Evolutionary conservation across 768 basidiomycete species (phyloP).

Genomic region (Lactarius sp.): DNA sequence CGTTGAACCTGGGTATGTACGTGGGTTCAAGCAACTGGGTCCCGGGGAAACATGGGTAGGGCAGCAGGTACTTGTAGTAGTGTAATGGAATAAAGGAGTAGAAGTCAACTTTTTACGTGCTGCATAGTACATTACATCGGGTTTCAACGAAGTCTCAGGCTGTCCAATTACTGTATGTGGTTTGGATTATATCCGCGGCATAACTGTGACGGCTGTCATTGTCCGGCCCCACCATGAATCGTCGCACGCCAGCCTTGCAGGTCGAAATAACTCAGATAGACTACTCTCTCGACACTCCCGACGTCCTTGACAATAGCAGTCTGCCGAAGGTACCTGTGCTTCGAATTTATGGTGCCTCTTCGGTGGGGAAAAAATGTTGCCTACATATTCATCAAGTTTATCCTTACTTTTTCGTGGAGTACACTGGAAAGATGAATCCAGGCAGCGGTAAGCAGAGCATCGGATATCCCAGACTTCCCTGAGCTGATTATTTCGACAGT

Average conservation of each 20-base stretch:
- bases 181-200: background rate
- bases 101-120: background rate
- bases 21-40: conserved; percentile 59
- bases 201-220: background rate
- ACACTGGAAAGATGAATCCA: conserved; percentile 59
- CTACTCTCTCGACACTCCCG: conserved; percentile 52
- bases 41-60: conserved; percentile 73
- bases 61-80: conserved; percentile 58
- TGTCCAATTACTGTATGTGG: background rate
- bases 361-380: conserved; percentile 71
- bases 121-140: background rate
- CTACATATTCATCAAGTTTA: conserved; percentile 91
- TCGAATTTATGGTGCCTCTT: conserved; percentile 82
- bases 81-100: conserved; percentile 15
- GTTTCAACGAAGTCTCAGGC: background rate
- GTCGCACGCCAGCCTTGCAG: conserved; percentile 30
- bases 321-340: conserved; percentile 73
- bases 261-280: conserved; percentile 59
- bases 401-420: conserved; percentile 91
- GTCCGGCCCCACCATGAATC: background rate
- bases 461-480: conserved; percentile 1
- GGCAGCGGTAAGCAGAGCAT: conserved; percentile 48
- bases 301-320: conserved; percentile 54
- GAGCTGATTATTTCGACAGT: conserved; percentile 42
- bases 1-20: conserved; percentile 85